Conservation (phyloP, 2,329 filamentous ascomycete genomes). For the Calonectria ilicicola region DNA sequence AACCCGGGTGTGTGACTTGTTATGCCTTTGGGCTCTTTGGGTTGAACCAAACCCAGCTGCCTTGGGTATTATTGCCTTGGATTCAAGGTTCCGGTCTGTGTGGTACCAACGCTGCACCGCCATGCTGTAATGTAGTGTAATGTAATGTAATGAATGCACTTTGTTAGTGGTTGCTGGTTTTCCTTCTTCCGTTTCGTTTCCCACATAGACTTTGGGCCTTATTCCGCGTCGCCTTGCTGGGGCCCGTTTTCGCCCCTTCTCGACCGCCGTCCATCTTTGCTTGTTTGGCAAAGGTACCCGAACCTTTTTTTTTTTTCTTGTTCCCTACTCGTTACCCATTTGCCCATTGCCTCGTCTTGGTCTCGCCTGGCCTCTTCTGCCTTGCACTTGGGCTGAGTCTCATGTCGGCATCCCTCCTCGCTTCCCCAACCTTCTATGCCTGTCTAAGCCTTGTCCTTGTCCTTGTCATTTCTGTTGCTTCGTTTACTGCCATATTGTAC, state of each 20-base stretch:
- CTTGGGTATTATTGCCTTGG: not conserved
- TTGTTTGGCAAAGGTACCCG: conserved; percentile 10
- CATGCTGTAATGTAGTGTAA: conserved; percentile 1
- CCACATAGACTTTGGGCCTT: conserved; percentile 9
- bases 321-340: not conserved
- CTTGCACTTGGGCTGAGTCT: conserved; percentile 12
- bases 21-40: not conserved
- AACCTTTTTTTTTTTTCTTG: not conserved
- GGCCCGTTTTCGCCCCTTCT: conserved; percentile 13
- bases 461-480: conserved; percentile 18
- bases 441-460: conserved; percentile 13
- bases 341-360: not conserved
- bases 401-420: conserved; percentile 6
- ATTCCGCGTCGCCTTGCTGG: conserved; percentile 8
- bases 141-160: not conserved
- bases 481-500: conserved; percentile 11
- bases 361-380: conserved; percentile 2
- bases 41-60: not conserved
- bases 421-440: conserved; percentile 1
- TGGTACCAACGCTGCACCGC: not conserved
- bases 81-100: not conserved
- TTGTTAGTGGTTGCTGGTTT: conserved; percentile 6
- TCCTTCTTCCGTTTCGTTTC: not conserved
- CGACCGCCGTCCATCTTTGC: conserved; percentile 7
- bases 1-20: not conserved